Conservation (phyloP, 1,284 basidiomycete species). For the Apiotrichum mycotoxinovorans region DNA sequence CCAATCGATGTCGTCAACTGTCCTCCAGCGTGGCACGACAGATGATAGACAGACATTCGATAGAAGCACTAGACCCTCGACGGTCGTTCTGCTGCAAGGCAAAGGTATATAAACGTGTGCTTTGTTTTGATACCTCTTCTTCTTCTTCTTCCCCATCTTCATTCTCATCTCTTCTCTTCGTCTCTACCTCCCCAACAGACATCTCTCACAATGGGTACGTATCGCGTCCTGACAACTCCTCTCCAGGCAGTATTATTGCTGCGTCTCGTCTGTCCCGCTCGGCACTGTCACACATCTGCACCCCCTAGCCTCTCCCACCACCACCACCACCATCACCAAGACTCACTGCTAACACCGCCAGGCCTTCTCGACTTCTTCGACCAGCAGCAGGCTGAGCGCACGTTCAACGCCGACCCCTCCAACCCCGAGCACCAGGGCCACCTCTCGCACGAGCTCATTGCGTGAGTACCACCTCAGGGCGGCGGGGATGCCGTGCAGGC, state of each 20-base stretch:
- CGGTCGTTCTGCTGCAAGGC: too few relatives aligned
- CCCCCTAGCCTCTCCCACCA: background rate
- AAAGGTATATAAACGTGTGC: too few relatives aligned
- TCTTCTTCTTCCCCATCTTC: background rate
- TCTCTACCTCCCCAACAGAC: background rate
- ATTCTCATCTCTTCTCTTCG: background rate
- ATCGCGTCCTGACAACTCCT: too few relatives aligned
- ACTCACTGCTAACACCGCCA: background rate
- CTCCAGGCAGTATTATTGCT: too few relatives aligned
- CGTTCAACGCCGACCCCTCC: conserved; percentile 33
- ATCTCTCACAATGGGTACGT: conserved; percentile 5
- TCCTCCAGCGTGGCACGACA: too few relatives aligned
- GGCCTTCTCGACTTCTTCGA: conserved; percentile 13
- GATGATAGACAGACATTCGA: too few relatives aligned
- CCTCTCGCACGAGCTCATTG: conserved; percentile 45
- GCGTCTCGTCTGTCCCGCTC: too few relatives aligned
- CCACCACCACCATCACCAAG: background rate
- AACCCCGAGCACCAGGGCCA: conserved; percentile 39
- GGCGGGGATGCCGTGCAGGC: too few relatives aligned
- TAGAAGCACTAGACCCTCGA: too few relatives aligned
- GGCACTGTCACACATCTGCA: too few relatives aligned
- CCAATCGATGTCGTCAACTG: too few relatives aligned
- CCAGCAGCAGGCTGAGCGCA: conserved; percentile 7
- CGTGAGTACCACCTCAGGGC: conserved; percentile 30
- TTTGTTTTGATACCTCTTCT: too few relatives aligned